Conservation (phyloP, 306 rosid genomes). For the Acacia acuminata region DNA sequence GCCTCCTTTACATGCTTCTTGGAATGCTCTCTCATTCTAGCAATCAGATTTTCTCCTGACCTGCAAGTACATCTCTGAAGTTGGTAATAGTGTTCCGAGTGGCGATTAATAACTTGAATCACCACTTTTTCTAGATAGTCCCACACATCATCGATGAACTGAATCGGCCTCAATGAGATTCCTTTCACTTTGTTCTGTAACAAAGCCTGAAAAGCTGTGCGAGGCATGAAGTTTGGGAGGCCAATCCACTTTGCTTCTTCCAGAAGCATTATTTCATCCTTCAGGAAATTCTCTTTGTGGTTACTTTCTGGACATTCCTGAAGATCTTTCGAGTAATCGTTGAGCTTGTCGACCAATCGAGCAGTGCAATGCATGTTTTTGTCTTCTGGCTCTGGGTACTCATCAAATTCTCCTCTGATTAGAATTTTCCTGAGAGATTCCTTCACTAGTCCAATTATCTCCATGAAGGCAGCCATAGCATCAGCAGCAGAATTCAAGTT, state of each 20-base stretch:
- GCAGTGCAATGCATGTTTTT: slow-evolving; percentile 50
- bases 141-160: slow-evolving; percentile 44
- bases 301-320: slow-evolving; percentile 24
- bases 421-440: slow-evolving; percentile 51
- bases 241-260: slow-evolving; percentile 53
- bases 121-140: slow-evolving; percentile 21
- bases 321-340: slow-evolving; percentile 10
- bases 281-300: slow-evolving; percentile 3
- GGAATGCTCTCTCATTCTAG: slow-evolving; percentile 34
- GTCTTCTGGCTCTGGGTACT: slow-evolving; percentile 26
- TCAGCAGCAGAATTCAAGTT: too few relatives aligned
- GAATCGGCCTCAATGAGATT: slow-evolving; percentile 27
- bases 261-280: slow-evolving; percentile 37
- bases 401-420: slow-evolving; percentile 44
- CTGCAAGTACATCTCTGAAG: too few relatives aligned
- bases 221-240: slow-evolving; percentile 53
- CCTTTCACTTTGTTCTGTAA: slow-evolving; percentile 41
- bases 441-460: background rate
- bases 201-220: slow-evolving; percentile 35
- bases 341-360: slow-evolving; percentile 36
- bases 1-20: slow-evolving; percentile 35
- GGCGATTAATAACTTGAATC: too few relatives aligned
- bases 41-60: slow-evolving; percentile 28
- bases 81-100: too few relatives aligned
- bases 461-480: too few relatives aligned